phyloP scores from a whole-genome alignment of 306 rosid species.

The Quillaja saponaria region DNA sequence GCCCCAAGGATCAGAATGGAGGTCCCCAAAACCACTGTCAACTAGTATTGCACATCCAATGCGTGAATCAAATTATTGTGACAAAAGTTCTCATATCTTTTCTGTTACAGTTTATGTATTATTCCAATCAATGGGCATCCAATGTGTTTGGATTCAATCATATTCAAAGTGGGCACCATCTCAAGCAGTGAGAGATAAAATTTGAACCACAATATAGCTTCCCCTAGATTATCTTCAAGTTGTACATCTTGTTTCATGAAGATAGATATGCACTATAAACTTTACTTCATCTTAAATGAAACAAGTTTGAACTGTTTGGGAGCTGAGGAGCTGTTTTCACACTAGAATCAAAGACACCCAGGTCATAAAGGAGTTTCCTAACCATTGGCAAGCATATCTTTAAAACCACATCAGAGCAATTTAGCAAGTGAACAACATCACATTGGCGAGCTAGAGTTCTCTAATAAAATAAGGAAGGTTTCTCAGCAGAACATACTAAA shows the following conservation, averaged over 20 bases:
- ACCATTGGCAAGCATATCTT: too few relatives aligned
- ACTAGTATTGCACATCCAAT: constrained; percentile 60
- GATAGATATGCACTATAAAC: neutral
- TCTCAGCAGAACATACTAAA: constrained; percentile 35
- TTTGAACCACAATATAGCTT: constrained; percentile 37
- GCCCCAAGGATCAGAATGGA: constrained; percentile 48
- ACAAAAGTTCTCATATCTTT: constrained; percentile 20
- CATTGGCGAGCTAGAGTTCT: constrained; percentile 5
- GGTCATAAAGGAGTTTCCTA: neutral
- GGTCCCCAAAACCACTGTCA: constrained; percentile 56
- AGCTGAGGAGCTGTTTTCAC: neutral
- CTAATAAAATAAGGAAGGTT: constrained; percentile 21
- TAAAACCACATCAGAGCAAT: constrained; percentile 1
- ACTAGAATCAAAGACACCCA: too few relatives aligned
- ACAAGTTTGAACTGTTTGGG: too few relatives aligned
- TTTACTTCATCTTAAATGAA: neutral
- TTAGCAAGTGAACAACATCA: neutral
- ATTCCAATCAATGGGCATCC: constrained; percentile 57
- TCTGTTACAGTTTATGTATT: constrained; percentile 37
- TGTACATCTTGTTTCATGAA: constrained; percentile 25
- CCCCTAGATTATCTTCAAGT: constrained; percentile 27
- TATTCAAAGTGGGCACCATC: constrained; percentile 45
- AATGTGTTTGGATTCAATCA: constrained; percentile 40
- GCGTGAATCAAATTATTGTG: constrained; percentile 73
- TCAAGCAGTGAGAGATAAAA: constrained; percentile 44